Evolutionary conservation across 2,329 filamentous ascomycete genomes (phyloP).

Genomic region (Aspergillus persii): DNA sequence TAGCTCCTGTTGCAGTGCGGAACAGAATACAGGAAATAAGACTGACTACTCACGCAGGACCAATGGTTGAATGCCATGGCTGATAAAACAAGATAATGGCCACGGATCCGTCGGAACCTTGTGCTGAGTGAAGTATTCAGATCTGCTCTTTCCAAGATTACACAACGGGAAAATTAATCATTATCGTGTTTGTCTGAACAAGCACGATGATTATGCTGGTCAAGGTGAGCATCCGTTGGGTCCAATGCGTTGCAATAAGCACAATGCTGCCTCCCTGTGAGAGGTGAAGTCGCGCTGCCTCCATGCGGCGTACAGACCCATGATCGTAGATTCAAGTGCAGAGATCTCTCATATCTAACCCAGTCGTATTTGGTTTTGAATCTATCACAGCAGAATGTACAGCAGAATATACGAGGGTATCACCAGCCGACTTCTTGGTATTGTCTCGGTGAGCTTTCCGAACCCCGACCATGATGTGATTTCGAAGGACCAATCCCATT

Average conservation of each 20-base stretch:
- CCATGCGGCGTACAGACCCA: conserved; percentile 23
- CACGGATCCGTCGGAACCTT: too few species aligned
- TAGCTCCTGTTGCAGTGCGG: too few species aligned
- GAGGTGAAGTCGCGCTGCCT: conserved; percentile 1
- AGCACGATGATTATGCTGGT: conserved; percentile 47
- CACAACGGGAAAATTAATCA: too few species aligned
- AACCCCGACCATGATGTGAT: not conserved
- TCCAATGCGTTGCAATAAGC: conserved; percentile 50
- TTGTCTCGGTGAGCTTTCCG: not conserved
- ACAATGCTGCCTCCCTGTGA: conserved; percentile 31
- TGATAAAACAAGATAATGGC: too few species aligned
- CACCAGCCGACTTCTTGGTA: not conserved
- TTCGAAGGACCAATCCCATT: not conserved
- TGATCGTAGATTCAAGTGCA: conserved; percentile 21
- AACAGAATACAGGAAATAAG: too few species aligned
- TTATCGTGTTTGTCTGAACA: conserved; percentile 44
- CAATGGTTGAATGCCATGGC: too few species aligned
- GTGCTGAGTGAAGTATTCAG: too few species aligned
- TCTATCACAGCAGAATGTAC: conserved; percentile 25
- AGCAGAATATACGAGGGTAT: conserved; percentile 13
- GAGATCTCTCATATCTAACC: conserved; percentile 23
- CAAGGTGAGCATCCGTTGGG: conserved; percentile 47
- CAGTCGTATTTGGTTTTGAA: conserved; percentile 28
- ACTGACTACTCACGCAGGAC: too few species aligned
- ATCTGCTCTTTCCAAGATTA: too few species aligned